These are phyloP conservation scores for Cinnamomum chago DNA, from an alignment of 164 flowering plant genomes.

Conservation along the genomic window DNA sequence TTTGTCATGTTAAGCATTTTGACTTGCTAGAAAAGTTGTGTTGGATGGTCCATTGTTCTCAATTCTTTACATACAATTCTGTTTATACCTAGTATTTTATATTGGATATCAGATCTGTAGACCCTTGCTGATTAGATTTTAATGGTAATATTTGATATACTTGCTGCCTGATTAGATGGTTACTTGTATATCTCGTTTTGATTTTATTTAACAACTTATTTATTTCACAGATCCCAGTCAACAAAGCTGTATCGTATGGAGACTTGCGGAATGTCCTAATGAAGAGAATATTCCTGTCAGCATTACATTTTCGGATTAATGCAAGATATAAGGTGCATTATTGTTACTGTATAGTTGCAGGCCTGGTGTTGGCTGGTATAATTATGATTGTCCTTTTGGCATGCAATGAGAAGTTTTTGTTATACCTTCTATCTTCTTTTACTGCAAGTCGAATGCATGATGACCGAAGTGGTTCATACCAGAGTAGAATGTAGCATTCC, in stretches of 20 bases:
- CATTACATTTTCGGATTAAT: slow-evolving; percentile 93
- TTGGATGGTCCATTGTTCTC: background rate
- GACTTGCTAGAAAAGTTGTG: background rate
- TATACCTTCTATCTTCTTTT: background rate
- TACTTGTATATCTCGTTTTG: background rate
- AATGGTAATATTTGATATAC: background rate
- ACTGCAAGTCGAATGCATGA: background rate
- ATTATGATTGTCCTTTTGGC: background rate
- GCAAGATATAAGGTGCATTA: slow-evolving; percentile 88
- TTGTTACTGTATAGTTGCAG: background rate
- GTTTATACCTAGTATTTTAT: background rate
- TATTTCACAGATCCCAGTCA: slow-evolving; percentile 75
- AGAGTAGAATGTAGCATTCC: background rate
- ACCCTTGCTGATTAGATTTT: background rate
- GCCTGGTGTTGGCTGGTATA: background rate
- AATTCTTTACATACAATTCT: background rate
- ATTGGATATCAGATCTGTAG: background rate
- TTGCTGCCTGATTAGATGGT: background rate
- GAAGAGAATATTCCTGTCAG: slow-evolving; percentile 97
- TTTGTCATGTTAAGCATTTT: background rate
- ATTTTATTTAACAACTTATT: background rate
- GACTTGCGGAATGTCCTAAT: slow-evolving; percentile 86
- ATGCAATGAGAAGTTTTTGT: background rate
- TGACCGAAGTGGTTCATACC: too few relatives aligned
- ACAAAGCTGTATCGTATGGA: slow-evolving; percentile 68